Conservation (phyloP, 306 rosid species). For the Mimosa bimucronata region DNA sequence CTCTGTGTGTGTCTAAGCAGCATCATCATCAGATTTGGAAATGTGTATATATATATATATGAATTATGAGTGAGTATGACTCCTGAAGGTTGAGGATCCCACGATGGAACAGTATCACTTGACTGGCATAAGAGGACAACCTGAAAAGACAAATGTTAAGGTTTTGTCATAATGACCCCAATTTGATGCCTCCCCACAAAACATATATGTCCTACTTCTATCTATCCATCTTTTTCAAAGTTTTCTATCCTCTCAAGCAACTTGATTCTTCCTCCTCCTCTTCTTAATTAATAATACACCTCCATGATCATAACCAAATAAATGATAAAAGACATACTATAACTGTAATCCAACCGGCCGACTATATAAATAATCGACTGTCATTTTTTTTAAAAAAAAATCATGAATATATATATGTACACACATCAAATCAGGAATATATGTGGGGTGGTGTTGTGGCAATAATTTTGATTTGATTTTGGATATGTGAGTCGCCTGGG, state of each 20-base stretch:
- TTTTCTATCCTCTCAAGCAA: constrained; percentile 51
- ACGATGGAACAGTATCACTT: constrained; percentile 56
- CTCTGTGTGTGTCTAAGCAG: constrained; percentile 37
- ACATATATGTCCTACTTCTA: constrained; percentile 54
- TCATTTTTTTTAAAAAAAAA: not conserved
- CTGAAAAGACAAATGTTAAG: constrained; percentile 96
- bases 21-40: not conserved
- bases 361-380: too few relatives aligned
- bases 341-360: constrained; percentile 43
- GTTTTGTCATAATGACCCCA: constrained; percentile 80
- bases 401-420: not conserved
- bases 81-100: constrained; percentile 36
- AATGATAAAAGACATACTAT: constrained; percentile 51
- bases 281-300: constrained; percentile 32
- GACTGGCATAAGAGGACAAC: constrained; percentile 72
- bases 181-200: constrained; percentile 50
- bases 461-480: not conserved
- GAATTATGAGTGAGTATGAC: constrained; percentile 28
- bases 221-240: constrained; percentile 45
- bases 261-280: not conserved
- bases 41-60: too few relatives aligned
- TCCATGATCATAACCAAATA: constrained; percentile 52
- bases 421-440: not conserved
- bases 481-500: not conserved
- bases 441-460: not conserved